Conservation (phyloP, 1,139 yeast species). For the Nakaseomyces bracarensis region DNA sequence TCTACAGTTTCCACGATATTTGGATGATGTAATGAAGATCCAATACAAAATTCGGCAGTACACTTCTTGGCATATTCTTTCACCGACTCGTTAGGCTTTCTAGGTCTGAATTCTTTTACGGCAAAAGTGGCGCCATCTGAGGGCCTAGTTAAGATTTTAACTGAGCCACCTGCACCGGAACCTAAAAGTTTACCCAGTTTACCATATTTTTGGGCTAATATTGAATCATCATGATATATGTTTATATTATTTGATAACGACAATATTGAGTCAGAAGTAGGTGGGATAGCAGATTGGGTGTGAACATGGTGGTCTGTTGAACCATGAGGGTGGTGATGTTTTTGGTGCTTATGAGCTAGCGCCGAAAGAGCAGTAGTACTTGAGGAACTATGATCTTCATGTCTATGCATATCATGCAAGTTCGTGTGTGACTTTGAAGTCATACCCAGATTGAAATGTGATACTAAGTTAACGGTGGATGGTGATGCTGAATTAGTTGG, state of each 20-base stretch:
- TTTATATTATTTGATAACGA: conserved; percentile 31
- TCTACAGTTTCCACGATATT: conserved; percentile 91
- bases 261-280: conserved; percentile 30
- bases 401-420: conserved; percentile 2
- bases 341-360: background rate
- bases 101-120: conserved; percentile 88
- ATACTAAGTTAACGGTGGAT: conserved; percentile 11
- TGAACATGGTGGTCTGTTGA: conserved; percentile 25
- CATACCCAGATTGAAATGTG: conserved; percentile 4
- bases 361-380: conserved; percentile 1
- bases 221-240: conserved; percentile 50
- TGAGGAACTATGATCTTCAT: background rate
- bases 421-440: conserved; percentile 4
- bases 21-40: conserved; percentile 90
- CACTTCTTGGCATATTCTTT: conserved; percentile 92
- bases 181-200: conserved; percentile 85
- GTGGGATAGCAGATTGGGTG: conserved; percentile 33
- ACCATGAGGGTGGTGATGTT: conserved; percentile 11
- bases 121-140: conserved; percentile 84
- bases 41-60: conserved; percentile 95
- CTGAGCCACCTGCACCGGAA: conserved; percentile 98
- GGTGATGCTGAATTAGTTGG: conserved; percentile 12
- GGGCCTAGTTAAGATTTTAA: conserved; percentile 72
- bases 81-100: conserved; percentile 71
- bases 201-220: conserved; percentile 75